These are phyloP conservation scores for Spathaspora girioi DNA, from an alignment of 805 yeast species.

Conservation along the genomic window DNA sequence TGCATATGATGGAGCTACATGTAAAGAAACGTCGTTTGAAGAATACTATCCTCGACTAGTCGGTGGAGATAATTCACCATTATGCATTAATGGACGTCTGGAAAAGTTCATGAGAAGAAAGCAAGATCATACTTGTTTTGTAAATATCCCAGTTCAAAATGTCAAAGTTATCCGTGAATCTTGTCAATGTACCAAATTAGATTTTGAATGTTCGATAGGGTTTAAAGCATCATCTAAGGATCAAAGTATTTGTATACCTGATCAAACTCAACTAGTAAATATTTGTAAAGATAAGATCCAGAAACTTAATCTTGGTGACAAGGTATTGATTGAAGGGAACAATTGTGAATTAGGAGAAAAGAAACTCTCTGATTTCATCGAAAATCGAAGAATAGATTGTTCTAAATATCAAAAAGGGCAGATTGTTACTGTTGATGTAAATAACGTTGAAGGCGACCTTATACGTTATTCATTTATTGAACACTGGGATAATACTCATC, in stretches of 20 bases:
- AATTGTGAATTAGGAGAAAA: constrained; percentile 33
- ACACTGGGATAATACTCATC: constrained; percentile 23
- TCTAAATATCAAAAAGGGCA: constrained; percentile 17
- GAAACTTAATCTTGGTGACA: constrained; percentile 31
- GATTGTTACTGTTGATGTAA: constrained; percentile 34
- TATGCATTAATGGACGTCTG: constrained; percentile 67
- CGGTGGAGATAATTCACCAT: constrained; percentile 27
- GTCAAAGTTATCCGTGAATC: constrained; percentile 45
- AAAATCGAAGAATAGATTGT: constrained; percentile 32
- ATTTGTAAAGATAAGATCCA: constrained; percentile 22
- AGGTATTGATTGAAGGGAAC: constrained; percentile 42
- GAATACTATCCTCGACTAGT: constrained; percentile 51
- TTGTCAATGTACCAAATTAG: constrained; percentile 61
- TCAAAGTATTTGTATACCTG: constrained; percentile 46
- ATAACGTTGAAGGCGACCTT: constrained; percentile 50
- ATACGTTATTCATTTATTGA: constrained; percentile 53
- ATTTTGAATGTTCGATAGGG: constrained; percentile 68
- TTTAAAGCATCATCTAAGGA: constrained; percentile 22
- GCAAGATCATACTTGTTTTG: constrained; percentile 60
- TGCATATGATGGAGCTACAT: constrained; percentile 48
- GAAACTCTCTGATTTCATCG: constrained; percentile 20
- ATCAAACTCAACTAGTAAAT: constrained; percentile 17
- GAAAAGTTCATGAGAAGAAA: constrained; percentile 65
- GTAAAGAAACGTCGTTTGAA: constrained; percentile 58
- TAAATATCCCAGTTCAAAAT: constrained; percentile 44